These are phyloP conservation scores for Rhodocollybia butyracea DNA, from an alignment of 768 basidiomycete species.

Conservation along the genomic window DNA sequence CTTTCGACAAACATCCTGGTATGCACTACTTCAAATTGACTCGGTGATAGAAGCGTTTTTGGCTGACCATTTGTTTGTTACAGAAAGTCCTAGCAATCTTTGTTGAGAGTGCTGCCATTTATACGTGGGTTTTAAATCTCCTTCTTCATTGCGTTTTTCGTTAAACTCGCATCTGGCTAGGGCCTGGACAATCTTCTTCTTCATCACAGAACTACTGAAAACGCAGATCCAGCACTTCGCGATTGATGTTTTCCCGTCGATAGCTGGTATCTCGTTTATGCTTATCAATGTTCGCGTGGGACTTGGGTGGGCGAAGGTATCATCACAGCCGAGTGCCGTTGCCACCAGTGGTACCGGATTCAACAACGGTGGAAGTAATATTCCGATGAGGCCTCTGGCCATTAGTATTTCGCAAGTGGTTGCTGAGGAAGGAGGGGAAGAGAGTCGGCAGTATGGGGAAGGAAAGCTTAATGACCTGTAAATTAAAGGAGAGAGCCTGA, in stretches of 20 bases:
- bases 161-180: slow-evolving; percentile 4
- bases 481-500: no score
- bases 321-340: neutral
- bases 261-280: slow-evolving; percentile 19
- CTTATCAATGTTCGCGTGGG: slow-evolving; percentile 22
- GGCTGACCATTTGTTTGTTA: neutral
- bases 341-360: no score
- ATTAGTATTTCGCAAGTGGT: neutral
- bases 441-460: slow-evolving; percentile 14
- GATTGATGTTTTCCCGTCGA: slow-evolving; percentile 11
- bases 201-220: slow-evolving; percentile 8
- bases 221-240: slow-evolving; percentile 15
- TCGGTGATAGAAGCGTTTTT: no score
- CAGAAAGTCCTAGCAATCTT: slow-evolving; percentile 13
- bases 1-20: neutral
- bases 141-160: neutral
- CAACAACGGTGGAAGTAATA: neutral
- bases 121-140: slow-evolving; percentile 11
- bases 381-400: neutral
- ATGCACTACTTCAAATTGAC: neutral
- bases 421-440: neutral
- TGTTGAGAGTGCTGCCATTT: slow-evolving; percentile 16
- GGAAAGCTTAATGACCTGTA: no score
- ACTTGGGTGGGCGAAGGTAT: slow-evolving; percentile 4
- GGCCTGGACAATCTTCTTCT: slow-evolving; percentile 16